These are phyloP conservation scores for Boletus semigastroideus DNA, from an alignment of 1,284 basidiomycete species.

Conservation along the genomic window DNA sequence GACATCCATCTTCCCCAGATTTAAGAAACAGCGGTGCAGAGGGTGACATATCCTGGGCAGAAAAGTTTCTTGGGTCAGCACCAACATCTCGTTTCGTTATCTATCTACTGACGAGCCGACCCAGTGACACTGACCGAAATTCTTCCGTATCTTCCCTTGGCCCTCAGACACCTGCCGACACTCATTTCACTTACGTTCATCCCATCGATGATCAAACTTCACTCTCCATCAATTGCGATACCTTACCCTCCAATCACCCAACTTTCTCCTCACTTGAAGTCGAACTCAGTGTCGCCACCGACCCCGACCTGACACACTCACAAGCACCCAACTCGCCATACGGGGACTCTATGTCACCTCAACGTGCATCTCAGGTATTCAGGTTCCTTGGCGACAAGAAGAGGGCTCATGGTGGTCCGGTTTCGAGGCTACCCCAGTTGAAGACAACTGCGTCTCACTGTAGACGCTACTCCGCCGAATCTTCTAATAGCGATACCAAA, in stretches of 20 bases:
- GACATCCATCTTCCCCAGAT: conserved; percentile 44
- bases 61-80: conserved; percentile 63
- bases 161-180: conserved; percentile 44
- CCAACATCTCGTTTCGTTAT: background rate
- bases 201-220: conserved; percentile 37
- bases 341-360: conserved; percentile 48
- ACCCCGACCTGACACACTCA: conserved; percentile 40
- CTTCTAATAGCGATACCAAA: conserved; percentile 29
- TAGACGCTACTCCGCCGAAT: conserved; percentile 31
- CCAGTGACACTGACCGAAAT: conserved; percentile 47
- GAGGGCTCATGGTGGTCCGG: conserved; percentile 32
- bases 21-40: conserved; percentile 40
- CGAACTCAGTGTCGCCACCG: conserved; percentile 54
- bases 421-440: conserved; percentile 35
- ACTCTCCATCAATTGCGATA: conserved; percentile 46
- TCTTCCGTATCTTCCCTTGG: conserved; percentile 49
- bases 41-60: conserved; percentile 80
- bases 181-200: conserved; percentile 33
- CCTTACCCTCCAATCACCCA: conserved; percentile 43
- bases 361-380: conserved; percentile 68
- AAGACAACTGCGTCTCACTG: conserved; percentile 23
- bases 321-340: conserved; percentile 26
- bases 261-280: conserved; percentile 72
- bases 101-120: conserved; percentile 2
- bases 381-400: conserved; percentile 56